Evolutionary conservation across 768 basidiomycete species (phyloP).

Genomic region (Neoboletus subvelutipes): DNA sequence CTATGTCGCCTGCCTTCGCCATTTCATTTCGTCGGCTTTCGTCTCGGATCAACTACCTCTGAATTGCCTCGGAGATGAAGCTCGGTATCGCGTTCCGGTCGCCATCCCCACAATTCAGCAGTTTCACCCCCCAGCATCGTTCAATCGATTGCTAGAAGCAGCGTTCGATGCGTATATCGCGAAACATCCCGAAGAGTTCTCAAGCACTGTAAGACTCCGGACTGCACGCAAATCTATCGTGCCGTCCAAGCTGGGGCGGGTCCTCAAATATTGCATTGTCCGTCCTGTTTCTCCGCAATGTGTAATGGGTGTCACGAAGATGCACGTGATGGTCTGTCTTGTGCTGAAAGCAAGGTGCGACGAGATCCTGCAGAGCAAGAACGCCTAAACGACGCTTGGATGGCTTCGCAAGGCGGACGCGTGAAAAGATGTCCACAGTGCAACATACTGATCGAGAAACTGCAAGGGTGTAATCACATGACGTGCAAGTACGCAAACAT

Average conservation of each 20-base stretch:
- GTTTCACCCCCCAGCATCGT: constrained; percentile 49
- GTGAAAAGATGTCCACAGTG: no score
- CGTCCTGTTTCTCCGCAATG: constrained; percentile 63
- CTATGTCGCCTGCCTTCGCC: no score
- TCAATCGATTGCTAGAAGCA: constrained; percentile 56
- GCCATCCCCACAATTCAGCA: constrained; percentile 51
- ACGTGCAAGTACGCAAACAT: constrained; percentile 45
- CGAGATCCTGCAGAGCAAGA: no score
- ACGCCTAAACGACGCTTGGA: no score
- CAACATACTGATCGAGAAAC: constrained; percentile 66
- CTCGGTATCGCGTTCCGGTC: constrained; percentile 53
- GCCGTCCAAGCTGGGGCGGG: constrained; percentile 42
- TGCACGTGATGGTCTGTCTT: no score
- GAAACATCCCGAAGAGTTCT: constrained; percentile 59
- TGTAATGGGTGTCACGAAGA: constrained; percentile 63
- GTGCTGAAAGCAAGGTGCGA: no score
- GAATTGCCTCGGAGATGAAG: no score
- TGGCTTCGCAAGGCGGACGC: no score
- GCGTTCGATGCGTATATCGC: no score
- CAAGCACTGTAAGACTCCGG: constrained; percentile 75
- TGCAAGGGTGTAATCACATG: constrained; percentile 79
- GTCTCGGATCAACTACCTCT: no score
- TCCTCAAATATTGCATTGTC: constrained; percentile 49
- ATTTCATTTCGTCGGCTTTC: no score
- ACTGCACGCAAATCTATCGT: no score